Evolutionary conservation across 176 grass and related monocot species (phyloP), one percentile per base, ranked within the genome.

Genomic region (bread wheat (Triticum aestivum)): DNA sequence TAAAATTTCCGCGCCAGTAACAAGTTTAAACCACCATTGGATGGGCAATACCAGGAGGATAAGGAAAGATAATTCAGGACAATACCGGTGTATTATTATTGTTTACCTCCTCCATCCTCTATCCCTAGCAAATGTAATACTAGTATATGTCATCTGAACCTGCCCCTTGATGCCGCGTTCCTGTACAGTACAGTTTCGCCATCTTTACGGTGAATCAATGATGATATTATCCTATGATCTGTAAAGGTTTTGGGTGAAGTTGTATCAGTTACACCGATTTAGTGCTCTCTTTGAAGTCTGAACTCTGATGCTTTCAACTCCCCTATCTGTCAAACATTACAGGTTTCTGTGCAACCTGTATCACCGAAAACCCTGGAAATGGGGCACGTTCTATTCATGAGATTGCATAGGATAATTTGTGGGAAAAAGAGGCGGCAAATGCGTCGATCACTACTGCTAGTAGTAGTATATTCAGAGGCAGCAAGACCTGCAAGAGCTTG

Each of bases 1-100:
- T 78, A 81, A 49, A 63, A 77, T 64, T 14, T 85, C 18, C 63
- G 68, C 70, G 18, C 10, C 39, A 13, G 15, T 17, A 26, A 71
- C 54, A 42, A 70, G 39, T 82, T 65, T 42, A n/a, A 79, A 69
- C 5, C 33, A 39, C 37, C 12, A 61, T 33, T 86, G 41, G 23
- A 72, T 82, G 71, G 65, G 72, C 35, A 70, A 64, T 61, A 47
- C 39, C 29, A 77, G 52, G 63, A 61, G 41, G 62, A 82, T 17
- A 35, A 32, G 71, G 83, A 49, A 77, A 82, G 51, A 78, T 8
- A 89, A 39, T 82, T 69, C 29, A 86, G 42, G 84, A 39, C 32
- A 15, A 11, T 65, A 32, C 62, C 15, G 10, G 27, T 74, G 29
- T 54, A 62, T 59, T 54, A 62, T 41, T 41, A 33, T 63, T 37